phyloP scores from a whole-genome alignment of 768 basidiomycete species.

The Agaricus blazei region DNA sequence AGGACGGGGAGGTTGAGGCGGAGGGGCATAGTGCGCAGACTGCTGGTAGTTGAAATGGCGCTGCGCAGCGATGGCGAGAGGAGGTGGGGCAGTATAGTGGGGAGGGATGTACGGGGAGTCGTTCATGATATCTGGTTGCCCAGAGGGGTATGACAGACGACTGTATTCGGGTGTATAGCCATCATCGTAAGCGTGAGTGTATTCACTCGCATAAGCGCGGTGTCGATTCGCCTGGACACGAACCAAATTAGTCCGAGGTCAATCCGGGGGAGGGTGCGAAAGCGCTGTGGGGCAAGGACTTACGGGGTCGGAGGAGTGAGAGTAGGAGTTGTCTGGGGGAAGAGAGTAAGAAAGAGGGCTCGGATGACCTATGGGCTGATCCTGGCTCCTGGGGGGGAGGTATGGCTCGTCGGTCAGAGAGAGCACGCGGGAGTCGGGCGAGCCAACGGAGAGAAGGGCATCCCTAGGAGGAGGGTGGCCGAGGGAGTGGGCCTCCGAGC shows the following conservation, averaged over 20 bases:
- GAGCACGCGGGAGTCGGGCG: constrained; percentile 1
- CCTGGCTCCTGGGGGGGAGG: not conserved
- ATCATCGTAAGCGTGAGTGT: not conserved
- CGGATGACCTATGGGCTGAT: not conserved
- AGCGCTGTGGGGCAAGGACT: not conserved
- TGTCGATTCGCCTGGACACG: not conserved
- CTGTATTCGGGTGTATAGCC: not conserved
- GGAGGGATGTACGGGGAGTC: constrained; percentile 2
- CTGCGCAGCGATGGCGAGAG: not conserved
- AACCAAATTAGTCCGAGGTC: not conserved
- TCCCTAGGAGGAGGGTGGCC: constrained; percentile 1
- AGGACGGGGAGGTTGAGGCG: not conserved
- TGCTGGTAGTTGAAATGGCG: not conserved
- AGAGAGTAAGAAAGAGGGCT: constrained; percentile 7
- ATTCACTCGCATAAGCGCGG: not conserved
- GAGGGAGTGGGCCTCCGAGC: constrained; percentile 1
- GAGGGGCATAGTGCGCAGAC: not conserved
- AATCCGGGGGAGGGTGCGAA: too few species aligned
- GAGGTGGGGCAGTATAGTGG: not conserved
- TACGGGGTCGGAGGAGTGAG: not conserved
- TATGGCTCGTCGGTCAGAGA: constrained; percentile 4
- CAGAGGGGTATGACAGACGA: not conserved
- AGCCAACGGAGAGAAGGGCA: constrained; percentile 3
- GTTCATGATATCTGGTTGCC: not conserved
- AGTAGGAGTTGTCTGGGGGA: not conserved